Conservation (phyloP, 2,329 filamentous ascomycete genomes). For the Neonectria ditissima region DNA sequence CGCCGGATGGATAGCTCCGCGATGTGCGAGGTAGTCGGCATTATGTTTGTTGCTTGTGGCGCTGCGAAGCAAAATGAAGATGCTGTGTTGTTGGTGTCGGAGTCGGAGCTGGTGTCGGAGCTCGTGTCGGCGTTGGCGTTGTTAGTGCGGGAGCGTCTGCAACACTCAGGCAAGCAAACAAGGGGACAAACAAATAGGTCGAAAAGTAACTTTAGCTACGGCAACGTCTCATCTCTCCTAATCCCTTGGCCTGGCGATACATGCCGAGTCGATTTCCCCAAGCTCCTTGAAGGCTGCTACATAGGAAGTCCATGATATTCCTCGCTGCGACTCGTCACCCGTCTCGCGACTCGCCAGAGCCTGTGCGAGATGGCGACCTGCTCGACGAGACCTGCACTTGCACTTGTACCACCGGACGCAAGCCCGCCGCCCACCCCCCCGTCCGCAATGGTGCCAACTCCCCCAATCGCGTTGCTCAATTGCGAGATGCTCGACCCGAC, state of each 20-base stretch:
- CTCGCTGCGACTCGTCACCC: neutral
- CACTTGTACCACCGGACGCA: conserved; percentile 1
- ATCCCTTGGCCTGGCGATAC: neutral
- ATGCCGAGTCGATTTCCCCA: neutral
- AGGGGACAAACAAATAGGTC: neutral
- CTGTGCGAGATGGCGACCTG: neutral
- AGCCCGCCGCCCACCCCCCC: conserved; percentile 15
- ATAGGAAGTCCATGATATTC: no score
- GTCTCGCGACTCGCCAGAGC: neutral
- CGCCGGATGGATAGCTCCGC: neutral
- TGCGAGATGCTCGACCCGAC: conserved; percentile 37
- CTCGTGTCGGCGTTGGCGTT: neutral
- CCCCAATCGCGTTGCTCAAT: conserved; percentile 37
- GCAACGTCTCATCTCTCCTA: conserved; percentile 9
- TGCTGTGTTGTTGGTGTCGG: no score
- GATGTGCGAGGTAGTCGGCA: neutral
- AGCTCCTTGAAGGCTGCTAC: no score
- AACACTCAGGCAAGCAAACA: conserved; percentile 12
- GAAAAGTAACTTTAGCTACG: conserved; percentile 11
- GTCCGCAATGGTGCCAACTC: no score
- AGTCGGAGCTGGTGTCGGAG: no score
- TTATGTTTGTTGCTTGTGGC: neutral
- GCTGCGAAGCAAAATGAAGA: conserved; percentile 6
- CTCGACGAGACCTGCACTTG: neutral
- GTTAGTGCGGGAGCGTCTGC: neutral